These are phyloP conservation scores for Colletotrichum lentis DNA, from an alignment of 2,329 filamentous ascomycete genomes.

Conservation along the genomic window DNA sequence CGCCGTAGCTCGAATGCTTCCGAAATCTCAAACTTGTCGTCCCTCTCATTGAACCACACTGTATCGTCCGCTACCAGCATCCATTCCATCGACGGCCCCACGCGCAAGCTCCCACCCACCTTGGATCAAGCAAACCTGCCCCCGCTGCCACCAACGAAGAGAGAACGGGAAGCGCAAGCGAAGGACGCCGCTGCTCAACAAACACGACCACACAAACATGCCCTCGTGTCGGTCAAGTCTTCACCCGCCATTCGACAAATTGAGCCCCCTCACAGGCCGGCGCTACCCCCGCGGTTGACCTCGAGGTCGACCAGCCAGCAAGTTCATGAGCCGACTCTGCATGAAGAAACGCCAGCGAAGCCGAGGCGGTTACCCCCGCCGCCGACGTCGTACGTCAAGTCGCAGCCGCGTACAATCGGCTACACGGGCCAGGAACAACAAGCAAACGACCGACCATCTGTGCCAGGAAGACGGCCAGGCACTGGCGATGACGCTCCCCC, in stretches of 20 bases:
- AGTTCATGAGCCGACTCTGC: conserved; percentile 13
- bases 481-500: conserved; percentile 53
- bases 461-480: conserved; percentile 34
- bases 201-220: conserved; percentile 42
- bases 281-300: conserved; percentile 60
- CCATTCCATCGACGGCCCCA: conserved; percentile 52
- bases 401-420: conserved; percentile 38
- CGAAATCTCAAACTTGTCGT: conserved; percentile 63
- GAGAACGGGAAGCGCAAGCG: conserved; percentile 61
- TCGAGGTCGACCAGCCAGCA: conserved; percentile 53
- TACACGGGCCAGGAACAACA: conserved; percentile 37
- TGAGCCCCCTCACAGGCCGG: conserved; percentile 49
- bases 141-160: conserved; percentile 62
- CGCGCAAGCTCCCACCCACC: conserved; percentile 63
- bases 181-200: conserved; percentile 40
- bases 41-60: conserved; percentile 57
- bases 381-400: conserved; percentile 22
- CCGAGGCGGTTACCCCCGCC: conserved; percentile 37
- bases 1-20: conserved; percentile 67
- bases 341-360: conserved; percentile 28
- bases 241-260: conserved; percentile 48
- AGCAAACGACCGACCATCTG: conserved; percentile 34
- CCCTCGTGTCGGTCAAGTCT: conserved; percentile 51
- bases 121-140: conserved; percentile 66
- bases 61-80: conserved; percentile 59